Percentiles rank a stretch among this genome's conserved stretches.
phyloP scores from a whole-genome alignment of 2,329 filamentous ascomycete genomes.

The Monilinia vaccinii-corymbosi region DNA sequence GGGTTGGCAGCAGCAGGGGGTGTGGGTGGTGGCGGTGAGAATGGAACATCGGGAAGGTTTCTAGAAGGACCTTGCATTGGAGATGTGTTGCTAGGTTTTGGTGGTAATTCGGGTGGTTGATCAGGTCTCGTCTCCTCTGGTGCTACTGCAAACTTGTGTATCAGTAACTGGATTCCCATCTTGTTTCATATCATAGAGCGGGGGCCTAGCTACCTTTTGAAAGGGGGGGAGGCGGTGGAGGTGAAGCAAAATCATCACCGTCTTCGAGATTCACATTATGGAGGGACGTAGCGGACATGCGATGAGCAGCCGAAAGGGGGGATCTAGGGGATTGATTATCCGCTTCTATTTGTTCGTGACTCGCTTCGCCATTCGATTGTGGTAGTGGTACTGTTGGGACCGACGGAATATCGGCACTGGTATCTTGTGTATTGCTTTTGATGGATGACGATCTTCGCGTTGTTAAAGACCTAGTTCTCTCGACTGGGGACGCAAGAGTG shows the following conservation, averaged over 20 bases:
- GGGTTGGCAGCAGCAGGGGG: conserved; percentile 16
- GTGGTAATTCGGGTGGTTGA: conserved; percentile 16
- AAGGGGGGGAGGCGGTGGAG: conserved; percentile 13
- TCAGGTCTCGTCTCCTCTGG: conserved; percentile 25
- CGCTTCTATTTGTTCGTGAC: conserved; percentile 22
- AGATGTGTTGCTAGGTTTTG: conserved; percentile 32
- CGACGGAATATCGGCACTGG: conserved; percentile 22
- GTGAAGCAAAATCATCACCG: conserved; percentile 1
- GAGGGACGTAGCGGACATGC: conserved; percentile 47
- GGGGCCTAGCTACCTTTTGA: conserved; percentile 3
- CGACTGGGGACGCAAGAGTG: conserved; percentile 15
- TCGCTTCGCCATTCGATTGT: conserved; percentile 26
- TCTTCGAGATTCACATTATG: conserved; percentile 55
- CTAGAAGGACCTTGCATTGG: conserved; percentile 60
- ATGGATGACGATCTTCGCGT: conserved; percentile 33
- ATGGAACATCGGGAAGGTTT: conserved; percentile 63
- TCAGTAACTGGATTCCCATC: not conserved
- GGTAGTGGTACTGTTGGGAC: conserved; percentile 16
- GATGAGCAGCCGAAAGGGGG: conserved; percentile 37
- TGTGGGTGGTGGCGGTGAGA: conserved; percentile 47
- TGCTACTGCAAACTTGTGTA: conserved; percentile 14
- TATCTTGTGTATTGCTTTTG: conserved; percentile 23
- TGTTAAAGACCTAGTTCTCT: conserved; percentile 30
- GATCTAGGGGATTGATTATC: conserved; percentile 35
- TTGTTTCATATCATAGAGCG: not conserved